phyloP scores from a whole-genome alignment of 148 eudicot species.

The Linanthus parryae region DNA sequence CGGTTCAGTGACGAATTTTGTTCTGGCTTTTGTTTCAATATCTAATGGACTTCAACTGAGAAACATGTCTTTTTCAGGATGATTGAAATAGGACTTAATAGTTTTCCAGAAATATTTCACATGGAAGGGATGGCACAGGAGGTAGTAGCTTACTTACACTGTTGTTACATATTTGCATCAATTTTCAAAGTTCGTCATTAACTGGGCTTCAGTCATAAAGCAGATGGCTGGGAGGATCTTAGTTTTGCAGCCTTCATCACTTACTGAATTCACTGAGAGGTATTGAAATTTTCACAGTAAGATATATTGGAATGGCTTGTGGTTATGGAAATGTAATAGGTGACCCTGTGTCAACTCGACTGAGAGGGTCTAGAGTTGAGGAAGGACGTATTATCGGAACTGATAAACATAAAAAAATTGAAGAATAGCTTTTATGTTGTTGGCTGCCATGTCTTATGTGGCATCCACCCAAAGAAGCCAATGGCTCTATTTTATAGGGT shows the following conservation, averaged over 20 bases:
- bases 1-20: background rate
- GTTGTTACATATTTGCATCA: background rate
- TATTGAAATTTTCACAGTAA: no score
- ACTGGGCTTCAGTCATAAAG: constrained; percentile 9
- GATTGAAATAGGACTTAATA: constrained; percentile 76
- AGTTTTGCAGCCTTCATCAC: constrained; percentile 70
- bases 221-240: constrained; percentile 91
- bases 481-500: no score
- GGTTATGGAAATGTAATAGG: no score
- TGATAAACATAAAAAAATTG: no score
- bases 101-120: constrained; percentile 79
- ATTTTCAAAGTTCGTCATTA: background rate
- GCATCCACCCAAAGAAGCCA: no score
- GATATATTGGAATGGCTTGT: no score
- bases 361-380: no score
- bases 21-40: constrained; percentile 1
- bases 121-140: constrained; percentile 69
- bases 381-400: no score
- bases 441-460: no score
- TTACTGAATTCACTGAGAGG: constrained; percentile 78
- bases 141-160: constrained; percentile 28
- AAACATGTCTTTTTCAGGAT: constrained; percentile 32
- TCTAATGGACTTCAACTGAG: background rate
- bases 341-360: no score
- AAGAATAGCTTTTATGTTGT: no score